These are phyloP conservation scores for Lithocarpus polystachyus DNA, from an alignment of 306 rosid species.

Conservation along the genomic window DNA sequence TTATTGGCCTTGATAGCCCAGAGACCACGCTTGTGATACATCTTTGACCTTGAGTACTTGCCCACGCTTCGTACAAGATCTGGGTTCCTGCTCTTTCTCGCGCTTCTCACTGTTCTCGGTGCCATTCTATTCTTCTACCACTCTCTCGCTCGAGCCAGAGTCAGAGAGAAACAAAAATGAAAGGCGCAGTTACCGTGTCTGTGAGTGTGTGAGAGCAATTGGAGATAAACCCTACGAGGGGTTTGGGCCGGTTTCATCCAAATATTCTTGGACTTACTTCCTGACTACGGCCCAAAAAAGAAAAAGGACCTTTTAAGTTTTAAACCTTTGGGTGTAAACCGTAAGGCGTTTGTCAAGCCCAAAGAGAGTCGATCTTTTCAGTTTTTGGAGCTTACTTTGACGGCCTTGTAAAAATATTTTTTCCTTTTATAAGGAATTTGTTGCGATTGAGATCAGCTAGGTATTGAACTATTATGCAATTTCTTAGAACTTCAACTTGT, in stretches of 20 bases:
- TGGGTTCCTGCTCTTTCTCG: conserved; percentile 29
- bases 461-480: too few species aligned
- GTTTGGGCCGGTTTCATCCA: background rate
- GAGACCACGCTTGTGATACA: conserved; percentile 41
- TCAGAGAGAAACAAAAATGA: background rate
- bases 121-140: conserved; percentile 8
- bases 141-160: too few species aligned
- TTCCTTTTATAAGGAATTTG: too few species aligned
- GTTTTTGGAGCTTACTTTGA: too few species aligned
- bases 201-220: background rate
- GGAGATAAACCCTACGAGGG: background rate
- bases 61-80: conserved; percentile 39
- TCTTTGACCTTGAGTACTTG: conserved; percentile 36
- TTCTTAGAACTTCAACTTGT: too few species aligned
- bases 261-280: background rate
- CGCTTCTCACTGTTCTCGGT: conserved; percentile 14
- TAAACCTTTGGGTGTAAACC: too few species aligned
- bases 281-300: too few species aligned
- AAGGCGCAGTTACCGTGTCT: background rate
- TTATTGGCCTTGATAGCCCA: conserved; percentile 44
- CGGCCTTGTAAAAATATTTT: too few species aligned
- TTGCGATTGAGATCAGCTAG: too few species aligned
- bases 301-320: too few species aligned
- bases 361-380: too few species aligned
- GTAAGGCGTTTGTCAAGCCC: too few species aligned